phyloP scores from a whole-genome alignment of 495 filamentous ascomycete species.

The Neurospora sp. region DNA sequence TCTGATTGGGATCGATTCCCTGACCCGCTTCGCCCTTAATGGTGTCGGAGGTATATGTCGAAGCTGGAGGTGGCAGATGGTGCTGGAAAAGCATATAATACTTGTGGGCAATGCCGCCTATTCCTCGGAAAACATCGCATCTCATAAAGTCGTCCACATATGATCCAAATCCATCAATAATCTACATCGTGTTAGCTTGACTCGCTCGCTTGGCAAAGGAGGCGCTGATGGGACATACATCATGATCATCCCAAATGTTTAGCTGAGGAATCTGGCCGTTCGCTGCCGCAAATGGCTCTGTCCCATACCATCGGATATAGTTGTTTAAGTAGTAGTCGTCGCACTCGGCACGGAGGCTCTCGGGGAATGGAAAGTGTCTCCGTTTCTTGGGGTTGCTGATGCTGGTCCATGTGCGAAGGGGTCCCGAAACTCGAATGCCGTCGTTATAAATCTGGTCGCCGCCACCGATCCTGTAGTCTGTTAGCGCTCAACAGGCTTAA shows the following conservation, averaged over 20 bases:
- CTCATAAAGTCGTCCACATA: conserved; percentile 93
- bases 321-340: conserved; percentile 87
- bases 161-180: conserved; percentile 87
- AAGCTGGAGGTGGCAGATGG: conserved; percentile 70
- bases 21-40: conserved; percentile 28
- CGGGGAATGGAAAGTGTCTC: conserved; percentile 63
- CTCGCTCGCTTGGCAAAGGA: neutral
- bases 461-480: conserved; percentile 55
- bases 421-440: conserved; percentile 71
- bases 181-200: conserved; percentile 29
- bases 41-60: conserved; percentile 64
- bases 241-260: conserved; percentile 93
- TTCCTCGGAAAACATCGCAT: conserved; percentile 78
- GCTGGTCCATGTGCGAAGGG: conserved; percentile 67
- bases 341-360: conserved; percentile 60
- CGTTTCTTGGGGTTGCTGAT: conserved; percentile 77
- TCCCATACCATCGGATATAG: conserved; percentile 79
- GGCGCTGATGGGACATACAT: conserved; percentile 29
- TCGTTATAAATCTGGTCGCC: conserved; percentile 97
- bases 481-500: neutral
- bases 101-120: conserved; percentile 77
- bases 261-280: conserved; percentile 85
- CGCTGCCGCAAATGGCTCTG: conserved; percentile 69
- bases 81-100: conserved; percentile 96
- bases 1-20: conserved; percentile 54